Evolutionary conservation across 495 filamentous ascomycete species (phyloP), one percentile per base, ranked within the genome.

Genomic region (Ramalina intermedia): DNA sequence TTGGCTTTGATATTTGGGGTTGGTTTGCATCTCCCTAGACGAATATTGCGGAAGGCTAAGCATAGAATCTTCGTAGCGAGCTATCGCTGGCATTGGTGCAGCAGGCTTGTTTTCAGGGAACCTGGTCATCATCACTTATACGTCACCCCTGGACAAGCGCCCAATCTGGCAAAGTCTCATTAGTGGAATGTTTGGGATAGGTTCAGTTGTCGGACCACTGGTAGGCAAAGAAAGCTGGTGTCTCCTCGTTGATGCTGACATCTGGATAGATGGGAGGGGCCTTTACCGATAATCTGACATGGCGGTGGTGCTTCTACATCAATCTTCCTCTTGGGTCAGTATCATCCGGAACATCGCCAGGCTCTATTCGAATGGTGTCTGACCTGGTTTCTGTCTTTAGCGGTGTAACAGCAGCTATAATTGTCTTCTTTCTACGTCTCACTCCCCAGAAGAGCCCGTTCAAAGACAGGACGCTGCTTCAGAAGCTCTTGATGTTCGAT

Each of bases 271-370:
- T 80, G 46, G 75, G 76, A 38, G 81, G 81, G 18, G 69, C 72
- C 1, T 76, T 85, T 41, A 85, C 82, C 1, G 70, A 80, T 33
- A 66, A 75, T 33, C 64, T 75, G 9, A 66, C 66, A 9, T 80
- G 76, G 77, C 60, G 76, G 38, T 81, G 76, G 76, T 78, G 73
- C 48, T 78, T 78, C 58, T 76, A 75, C 37, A 67, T 77, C 50
- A 78, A 63, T 46, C 58, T 82, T 23, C 78, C 78, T 17, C 66
- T 81, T 26, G 76, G 78, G 20, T 77, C 66, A 12, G 43, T 73
- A 69, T 2, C 16, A 20, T 20, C 18, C 18, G 1, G 18, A 1
- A 20, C 18, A 20, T 20, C 18, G 18, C 1, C 18, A 20, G 18
- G 53, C 11, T 27, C 52, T 4, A 66, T 72, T 8, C 26, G 29